Evolutionary conservation across 192 early-diverging fungal genomes (phyloP), one percentile per base, ranked within the genome.

Genomic region (Lunasporangiospora selenospora): DNA sequence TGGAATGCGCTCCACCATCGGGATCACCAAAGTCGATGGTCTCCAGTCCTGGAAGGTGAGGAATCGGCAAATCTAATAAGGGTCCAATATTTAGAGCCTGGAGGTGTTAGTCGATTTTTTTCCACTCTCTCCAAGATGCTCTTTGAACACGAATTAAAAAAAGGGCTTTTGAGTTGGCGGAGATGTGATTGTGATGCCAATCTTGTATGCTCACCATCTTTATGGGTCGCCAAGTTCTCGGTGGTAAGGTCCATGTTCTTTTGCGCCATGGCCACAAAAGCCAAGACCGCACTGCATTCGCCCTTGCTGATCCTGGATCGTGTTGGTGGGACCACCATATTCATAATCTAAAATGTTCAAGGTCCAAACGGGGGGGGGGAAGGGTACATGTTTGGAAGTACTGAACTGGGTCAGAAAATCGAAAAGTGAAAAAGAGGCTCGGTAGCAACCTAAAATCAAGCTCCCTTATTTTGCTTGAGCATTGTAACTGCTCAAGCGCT

Each of bases 241-340:
- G 90, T 77, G 10, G 86, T 82, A 7, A 88, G 69, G 32, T 86
- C 59, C 87, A 93, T 89, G 75, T 93, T 87, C 69, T 91, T 91
- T 64, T 93, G 91, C 3, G 89, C 88, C 58, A 90, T 69, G 13
- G 85, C 91, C 6, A 85, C 67, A 44, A 93, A 77, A 4, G 91
- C 89, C 26, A 93, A 58, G 0, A 85, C 88, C 46, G 86, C 75
- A 34, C 90, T 88, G 65, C 89, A 90, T 67, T 91, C 91, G 38
- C 78, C 81, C 56, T 73, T 80, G 8, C 69, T 83, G 32, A 84
- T 64, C 49, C 76, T 70, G 21, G 80, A 76, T 16, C 77, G 65
- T 39, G 65, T 78, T 2, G 77, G 66, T 19, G 77, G 70, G 7
- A 77, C 75, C 2, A 79, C 79, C 2, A 79, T 50, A 50, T 85